phyloP scores from a whole-genome alignment of 2,329 filamentous ascomycete genomes.

The Colletotrichum tamarilloi region DNA sequence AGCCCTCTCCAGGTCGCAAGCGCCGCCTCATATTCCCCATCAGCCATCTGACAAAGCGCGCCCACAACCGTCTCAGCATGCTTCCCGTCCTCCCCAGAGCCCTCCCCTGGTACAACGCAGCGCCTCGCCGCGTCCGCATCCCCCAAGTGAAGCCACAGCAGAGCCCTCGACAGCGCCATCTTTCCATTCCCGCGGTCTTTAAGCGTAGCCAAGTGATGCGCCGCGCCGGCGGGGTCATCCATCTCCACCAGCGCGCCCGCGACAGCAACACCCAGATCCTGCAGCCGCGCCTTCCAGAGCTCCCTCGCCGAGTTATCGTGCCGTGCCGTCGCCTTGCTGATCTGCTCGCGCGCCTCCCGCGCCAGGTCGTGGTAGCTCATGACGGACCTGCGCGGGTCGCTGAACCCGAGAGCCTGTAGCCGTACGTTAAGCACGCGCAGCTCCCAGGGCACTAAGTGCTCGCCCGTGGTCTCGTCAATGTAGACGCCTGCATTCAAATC shows the following conservation, averaged over 20 bases:
- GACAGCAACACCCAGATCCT: conserved; percentile 78
- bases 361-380: conserved; percentile 93
- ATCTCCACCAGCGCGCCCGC: conserved; percentile 81
- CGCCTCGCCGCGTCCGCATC: conserved; percentile 75
- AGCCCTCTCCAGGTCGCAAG: conserved; percentile 69
- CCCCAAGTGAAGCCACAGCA: conserved; percentile 84
- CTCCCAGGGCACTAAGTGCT: conserved; percentile 86
- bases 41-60: conserved; percentile 82
- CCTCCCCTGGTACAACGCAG: conserved; percentile 52
- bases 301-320: conserved; percentile 66
- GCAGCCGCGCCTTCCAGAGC: conserved; percentile 78
- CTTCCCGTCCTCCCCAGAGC: conserved; percentile 42
- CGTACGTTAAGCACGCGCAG: conserved; percentile 85
- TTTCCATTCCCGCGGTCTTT: conserved; percentile 51
- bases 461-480: conserved; percentile 61
- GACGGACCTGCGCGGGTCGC: conserved; percentile 84
- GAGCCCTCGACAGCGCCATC: conserved; percentile 62
- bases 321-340: conserved; percentile 57
- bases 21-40: conserved; percentile 77
- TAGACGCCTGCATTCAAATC: conserved; percentile 70
- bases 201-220: conserved; percentile 75
- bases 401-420: conserved; percentile 86
- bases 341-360: conserved; percentile 75
- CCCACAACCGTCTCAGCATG: conserved; percentile 62
- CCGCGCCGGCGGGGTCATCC: conserved; percentile 86